Percentiles rank a stretch among this genome's conserved stretches.
Evolutionary conservation across 1,284 basidiomycete species (phyloP).

Genomic region (Clitocybe nebularis): DNA sequence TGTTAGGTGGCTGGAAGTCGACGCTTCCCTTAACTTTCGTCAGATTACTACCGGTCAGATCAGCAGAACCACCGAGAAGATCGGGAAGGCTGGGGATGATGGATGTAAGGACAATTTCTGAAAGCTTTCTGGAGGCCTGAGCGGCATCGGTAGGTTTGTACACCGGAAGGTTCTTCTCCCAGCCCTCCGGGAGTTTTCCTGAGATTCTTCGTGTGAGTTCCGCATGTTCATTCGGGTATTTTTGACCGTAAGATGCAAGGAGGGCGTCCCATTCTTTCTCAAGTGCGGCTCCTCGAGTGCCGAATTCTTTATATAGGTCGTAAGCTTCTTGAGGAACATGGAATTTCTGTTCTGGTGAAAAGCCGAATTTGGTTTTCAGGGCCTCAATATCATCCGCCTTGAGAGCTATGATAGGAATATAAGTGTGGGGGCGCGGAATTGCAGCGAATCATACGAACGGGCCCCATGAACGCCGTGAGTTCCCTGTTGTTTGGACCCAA

Average conservation of each 20-base stretch:
- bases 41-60: constrained; percentile 90
- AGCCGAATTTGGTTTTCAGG: constrained; percentile 84
- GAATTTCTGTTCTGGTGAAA: constrained; percentile 80
- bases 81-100: constrained; percentile 80
- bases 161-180: constrained; percentile 84
- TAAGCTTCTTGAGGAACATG: constrained; percentile 76
- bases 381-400: constrained; percentile 89
- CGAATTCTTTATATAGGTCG: constrained; percentile 64
- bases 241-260: constrained; percentile 69
- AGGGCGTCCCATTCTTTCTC: constrained; percentile 78
- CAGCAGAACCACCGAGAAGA: constrained; percentile 86
- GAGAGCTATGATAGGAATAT: constrained; percentile 52
- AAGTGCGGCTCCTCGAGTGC: constrained; percentile 68
- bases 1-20: constrained; percentile 92
- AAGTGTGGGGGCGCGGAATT: constrained; percentile 4
- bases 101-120: constrained; percentile 83
- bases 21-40: constrained; percentile 79
- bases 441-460: constrained; percentile 40
- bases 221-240: constrained; percentile 81
- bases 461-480: constrained; percentile 92
- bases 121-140: constrained; percentile 89
- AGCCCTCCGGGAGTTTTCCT: constrained; percentile 79
- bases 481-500: constrained; percentile 88
- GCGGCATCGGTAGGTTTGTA: constrained; percentile 82
- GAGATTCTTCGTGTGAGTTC: constrained; percentile 85